phyloP scores from a whole-genome alignment of 345 rosid genomes.

The Eucalyptus regnans region DNA sequence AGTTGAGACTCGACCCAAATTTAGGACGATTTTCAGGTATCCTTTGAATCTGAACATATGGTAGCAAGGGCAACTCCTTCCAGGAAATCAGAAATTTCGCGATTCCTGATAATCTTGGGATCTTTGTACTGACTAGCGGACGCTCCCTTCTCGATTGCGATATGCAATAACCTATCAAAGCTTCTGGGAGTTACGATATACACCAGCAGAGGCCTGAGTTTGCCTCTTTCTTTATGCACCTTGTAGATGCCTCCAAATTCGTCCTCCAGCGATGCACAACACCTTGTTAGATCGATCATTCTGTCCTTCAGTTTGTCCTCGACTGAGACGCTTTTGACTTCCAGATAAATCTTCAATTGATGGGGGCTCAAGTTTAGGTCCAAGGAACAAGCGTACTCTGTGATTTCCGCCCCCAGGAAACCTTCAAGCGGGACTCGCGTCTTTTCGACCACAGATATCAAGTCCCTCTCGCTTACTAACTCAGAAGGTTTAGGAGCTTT shows the following conservation, averaged over 20 bases:
- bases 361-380: conserved; percentile 10
- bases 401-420: conserved; percentile 10
- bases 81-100: conserved; percentile 10
- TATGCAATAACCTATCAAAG: conserved; percentile 17
- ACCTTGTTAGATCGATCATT: conserved; percentile 1
- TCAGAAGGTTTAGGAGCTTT: conserved; percentile 32
- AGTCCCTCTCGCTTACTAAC: conserved; percentile 20
- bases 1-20: background rate
- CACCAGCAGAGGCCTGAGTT: conserved; percentile 11
- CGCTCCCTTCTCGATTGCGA: conserved; percentile 23
- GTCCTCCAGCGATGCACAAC: conserved; percentile 20
- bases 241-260: conserved; percentile 25
- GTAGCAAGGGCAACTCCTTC: conserved; percentile 14
- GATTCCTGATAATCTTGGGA: conserved; percentile 33
- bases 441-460: conserved; percentile 25
- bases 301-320: conserved; percentile 1
- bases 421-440: conserved; percentile 10
- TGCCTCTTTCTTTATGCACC: conserved; percentile 20
- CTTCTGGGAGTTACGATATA: conserved; percentile 19
- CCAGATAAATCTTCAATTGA: conserved; percentile 20
- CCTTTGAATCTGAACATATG: background rate
- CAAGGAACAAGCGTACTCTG: conserved; percentile 18
- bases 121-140: conserved; percentile 42
- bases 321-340: background rate
- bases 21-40: background rate